Evolutionary conservation across 2,329 filamentous ascomycete species (phyloP), one percentile per base, ranked within the genome.

Genomic region (Microsporum audouinii): DNA sequence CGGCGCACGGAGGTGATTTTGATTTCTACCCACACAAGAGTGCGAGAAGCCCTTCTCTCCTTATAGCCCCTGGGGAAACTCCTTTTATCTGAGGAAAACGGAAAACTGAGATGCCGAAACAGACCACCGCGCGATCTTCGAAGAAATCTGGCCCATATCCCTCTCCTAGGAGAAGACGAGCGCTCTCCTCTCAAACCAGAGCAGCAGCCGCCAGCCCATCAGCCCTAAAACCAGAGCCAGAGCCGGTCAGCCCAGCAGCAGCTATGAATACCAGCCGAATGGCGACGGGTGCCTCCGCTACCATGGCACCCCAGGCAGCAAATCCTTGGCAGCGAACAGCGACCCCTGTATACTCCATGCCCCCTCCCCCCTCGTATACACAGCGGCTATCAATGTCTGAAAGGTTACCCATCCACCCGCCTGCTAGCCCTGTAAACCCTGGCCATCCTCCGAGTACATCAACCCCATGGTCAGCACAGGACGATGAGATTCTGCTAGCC

Each of bases 401-500:
- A 6, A 56, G 34, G n/a, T 36, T 56, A 2, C 55, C 55, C 49
- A 59, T 55, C 10, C 49, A n/a, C 58, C 57, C 39, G 17, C 57
- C 23, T 57, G 57, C 23, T 43, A 60, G 36, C 61, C 64, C 29
- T 41, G 53, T 23, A 36, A 63, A 60, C 8, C 61, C 63, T 10
- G 63, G 59, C 34, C 59, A 51, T 23, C 60, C 43, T 38, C 39
- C 63, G 17, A 65, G 64, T 29, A 55, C 63, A 39, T 62, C 67
- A 10, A 83, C 82, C 6, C 84, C 85, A 0, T 95, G 90, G 90
- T 86, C 82, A 36, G 77, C 82, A 1, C 79, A 84, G 56, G 89
- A 94, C 66, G 90, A 95, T 72, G 81, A 87, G 67, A 83, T 83
- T 41, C 82, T 95, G 49, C 78, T 92, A 64, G 76, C 78, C 49